Evolutionary conservation across 2,329 filamentous ascomycete species (phyloP).

Genomic region (Cadophora luteo-olivacea): DNA sequence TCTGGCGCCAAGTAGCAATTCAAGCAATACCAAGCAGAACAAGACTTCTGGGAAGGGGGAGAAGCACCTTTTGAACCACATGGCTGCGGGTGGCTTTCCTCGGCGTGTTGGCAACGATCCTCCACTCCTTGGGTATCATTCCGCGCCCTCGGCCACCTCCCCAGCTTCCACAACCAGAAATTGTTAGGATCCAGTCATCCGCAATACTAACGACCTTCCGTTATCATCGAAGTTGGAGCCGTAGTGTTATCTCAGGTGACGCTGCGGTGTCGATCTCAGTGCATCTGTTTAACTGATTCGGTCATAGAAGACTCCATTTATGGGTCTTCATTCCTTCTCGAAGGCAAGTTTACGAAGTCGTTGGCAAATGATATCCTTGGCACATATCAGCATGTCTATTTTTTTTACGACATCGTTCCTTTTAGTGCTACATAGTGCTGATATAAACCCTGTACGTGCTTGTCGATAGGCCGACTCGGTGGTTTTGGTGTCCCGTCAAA

Average conservation of each 20-base stretch:
- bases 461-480: background rate
- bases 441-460: background rate
- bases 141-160: background rate
- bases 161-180: background rate
- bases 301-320: background rate
- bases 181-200: constrained; percentile 13
- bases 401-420: constrained; percentile 20
- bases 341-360: background rate
- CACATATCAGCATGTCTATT: constrained; percentile 20
- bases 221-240: constrained; percentile 4
- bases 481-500: background rate
- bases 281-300: background rate
- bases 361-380: constrained; percentile 17
- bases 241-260: background rate
- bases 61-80: constrained; percentile 7
- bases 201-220: constrained; percentile 8
- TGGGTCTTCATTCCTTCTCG: background rate
- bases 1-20: background rate
- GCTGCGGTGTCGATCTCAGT: background rate
- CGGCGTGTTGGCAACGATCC: background rate
- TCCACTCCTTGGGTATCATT: background rate
- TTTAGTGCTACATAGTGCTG: constrained; percentile 11
- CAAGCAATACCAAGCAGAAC: constrained; percentile 17
- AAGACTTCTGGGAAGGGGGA: background rate
- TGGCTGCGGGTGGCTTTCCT: background rate